These are phyloP conservation scores for Tetragonia tetragonoides DNA, from an alignment of 148 eudicot species.

Conservation along the genomic window DNA sequence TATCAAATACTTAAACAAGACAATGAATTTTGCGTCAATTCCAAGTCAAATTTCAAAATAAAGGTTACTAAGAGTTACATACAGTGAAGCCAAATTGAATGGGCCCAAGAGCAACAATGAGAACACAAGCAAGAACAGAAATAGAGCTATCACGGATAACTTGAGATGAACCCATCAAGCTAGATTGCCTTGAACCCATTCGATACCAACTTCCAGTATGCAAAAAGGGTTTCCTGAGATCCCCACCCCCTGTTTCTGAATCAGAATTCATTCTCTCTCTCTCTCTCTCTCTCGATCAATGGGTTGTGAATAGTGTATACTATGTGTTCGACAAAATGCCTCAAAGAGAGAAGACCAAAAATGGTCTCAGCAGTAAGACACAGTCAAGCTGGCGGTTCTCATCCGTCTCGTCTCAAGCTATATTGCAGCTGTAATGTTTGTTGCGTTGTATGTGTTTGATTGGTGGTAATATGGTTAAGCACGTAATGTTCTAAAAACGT, in stretches of 20 bases:
- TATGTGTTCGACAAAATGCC: not conserved
- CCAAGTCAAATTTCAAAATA: not conserved
- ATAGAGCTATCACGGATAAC: conserved; percentile 72
- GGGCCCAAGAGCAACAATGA: conserved; percentile 91
- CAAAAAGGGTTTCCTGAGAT: conserved; percentile 79
- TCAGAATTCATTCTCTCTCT: conserved; percentile 59
- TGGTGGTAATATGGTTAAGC: not conserved
- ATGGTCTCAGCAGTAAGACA: not conserved
- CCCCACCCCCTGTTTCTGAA: conserved; percentile 51
- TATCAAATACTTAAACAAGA: not conserved
- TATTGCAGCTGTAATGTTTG: conserved; percentile 4
- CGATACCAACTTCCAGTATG: conserved; percentile 98
- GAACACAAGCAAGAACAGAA: conserved; percentile 88
- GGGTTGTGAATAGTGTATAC: not conserved
- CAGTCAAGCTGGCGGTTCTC: not conserved
- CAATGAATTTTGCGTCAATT: not conserved
- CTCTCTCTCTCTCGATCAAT: not conserved
- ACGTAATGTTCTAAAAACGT: not conserved
- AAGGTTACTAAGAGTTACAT: not conserved
- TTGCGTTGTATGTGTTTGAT: not conserved
- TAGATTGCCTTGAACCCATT: conserved; percentile 92
- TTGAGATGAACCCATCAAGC: conserved; percentile 73
- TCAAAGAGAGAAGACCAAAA: not conserved
- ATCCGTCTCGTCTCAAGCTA: not conserved
- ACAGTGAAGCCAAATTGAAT: conserved; percentile 99